Percentiles rank a stretch among this genome's conserved stretches.
Evolutionary conservation across 2,329 filamentous ascomycete species (phyloP).

Genomic region (Ceratocystis eucalypticola): DNA sequence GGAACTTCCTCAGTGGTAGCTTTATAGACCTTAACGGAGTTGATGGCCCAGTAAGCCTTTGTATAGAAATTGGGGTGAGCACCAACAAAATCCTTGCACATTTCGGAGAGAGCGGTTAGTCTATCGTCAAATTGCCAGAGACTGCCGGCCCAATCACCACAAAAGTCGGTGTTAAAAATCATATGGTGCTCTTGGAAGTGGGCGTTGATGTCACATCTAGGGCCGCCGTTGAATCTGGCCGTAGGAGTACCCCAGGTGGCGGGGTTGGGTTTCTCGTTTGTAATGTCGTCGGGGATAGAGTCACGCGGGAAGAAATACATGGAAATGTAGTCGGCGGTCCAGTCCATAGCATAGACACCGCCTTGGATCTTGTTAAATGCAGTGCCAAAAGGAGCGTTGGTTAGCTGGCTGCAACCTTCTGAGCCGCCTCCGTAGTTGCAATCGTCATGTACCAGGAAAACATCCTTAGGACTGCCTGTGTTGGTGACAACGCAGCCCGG

Average conservation of each 20-base stretch:
- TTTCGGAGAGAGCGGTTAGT: conserved; percentile 53
- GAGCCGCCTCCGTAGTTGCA: conserved; percentile 43
- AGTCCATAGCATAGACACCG: conserved; percentile 63
- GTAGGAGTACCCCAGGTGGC: conserved; percentile 51
- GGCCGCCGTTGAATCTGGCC: conserved; percentile 24
- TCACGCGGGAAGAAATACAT: conserved; percentile 71
- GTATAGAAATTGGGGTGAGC: conserved; percentile 56
- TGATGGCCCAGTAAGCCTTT: conserved; percentile 66
- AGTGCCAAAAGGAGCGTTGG: conserved; percentile 44
- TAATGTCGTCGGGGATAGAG: conserved; percentile 50
- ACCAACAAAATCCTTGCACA: conserved; percentile 44
- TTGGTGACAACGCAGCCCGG: conserved; percentile 44
- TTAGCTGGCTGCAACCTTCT: conserved; percentile 46
- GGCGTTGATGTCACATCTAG: too few species aligned
- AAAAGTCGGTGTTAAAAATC: too few species aligned
- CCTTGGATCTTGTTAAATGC: conserved; percentile 58
- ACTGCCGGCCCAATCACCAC: too few species aligned
- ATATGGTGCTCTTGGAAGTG: too few species aligned
- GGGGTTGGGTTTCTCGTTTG: conserved; percentile 41
- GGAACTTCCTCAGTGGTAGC: too few species aligned
- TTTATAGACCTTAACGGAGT: conserved; percentile 51
- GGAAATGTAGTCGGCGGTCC: conserved; percentile 57
- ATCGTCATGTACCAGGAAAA: conserved; percentile 35
- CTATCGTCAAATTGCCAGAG: conserved; percentile 45
- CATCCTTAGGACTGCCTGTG: conserved; percentile 36